These are phyloP conservation scores for Saccharomyces hybrid DNA, from an alignment of 1,139 yeast species.

Conservation along the genomic window DNA sequence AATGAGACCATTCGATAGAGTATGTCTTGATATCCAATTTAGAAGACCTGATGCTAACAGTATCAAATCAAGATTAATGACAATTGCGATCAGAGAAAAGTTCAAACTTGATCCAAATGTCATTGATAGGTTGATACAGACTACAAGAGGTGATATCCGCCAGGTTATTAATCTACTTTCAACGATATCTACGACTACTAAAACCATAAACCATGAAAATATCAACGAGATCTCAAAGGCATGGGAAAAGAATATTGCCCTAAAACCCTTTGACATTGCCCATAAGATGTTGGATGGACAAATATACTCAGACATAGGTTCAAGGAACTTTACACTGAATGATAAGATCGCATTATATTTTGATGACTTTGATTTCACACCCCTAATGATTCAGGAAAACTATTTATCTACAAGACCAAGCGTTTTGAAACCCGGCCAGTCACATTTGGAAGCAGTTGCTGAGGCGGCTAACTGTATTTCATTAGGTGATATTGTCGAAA, in stretches of 20 bases:
- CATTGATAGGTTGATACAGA: conserved; percentile 75
- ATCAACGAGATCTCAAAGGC: conserved; percentile 49
- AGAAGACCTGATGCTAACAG: conserved; percentile 82
- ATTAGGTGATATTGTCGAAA: conserved; percentile 71
- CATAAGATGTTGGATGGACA: conserved; percentile 61
- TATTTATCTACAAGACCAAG: conserved; percentile 61
- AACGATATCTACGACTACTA: conserved; percentile 70
- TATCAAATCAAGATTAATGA: conserved; percentile 76
- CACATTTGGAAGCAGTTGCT: conserved; percentile 58
- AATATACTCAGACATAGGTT: conserved; percentile 43
- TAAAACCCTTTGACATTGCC: conserved; percentile 89
- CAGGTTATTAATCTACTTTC: conserved; percentile 87
- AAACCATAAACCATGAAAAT: conserved; percentile 47
- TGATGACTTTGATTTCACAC: conserved; percentile 91
- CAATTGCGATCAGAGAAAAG: conserved; percentile 81
- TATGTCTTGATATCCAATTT: conserved; percentile 76
- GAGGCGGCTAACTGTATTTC: conserved; percentile 83
- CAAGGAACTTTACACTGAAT: conserved; percentile 51
- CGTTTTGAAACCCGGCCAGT: conserved; percentile 34
- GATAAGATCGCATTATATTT: conserved; percentile 87
- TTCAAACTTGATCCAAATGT: conserved; percentile 73
- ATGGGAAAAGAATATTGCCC: conserved; percentile 86
- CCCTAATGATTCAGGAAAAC: conserved; percentile 94
- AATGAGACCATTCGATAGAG: conserved; percentile 91
- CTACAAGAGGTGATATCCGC: conserved; percentile 86